A percentile compares a stretch with the other conserved stretches of the same genome.
These are phyloP conservation scores for Tricladium varicosporioides DNA, from an alignment of 2,329 filamentous ascomycete genomes.

Conservation along the genomic window DNA sequence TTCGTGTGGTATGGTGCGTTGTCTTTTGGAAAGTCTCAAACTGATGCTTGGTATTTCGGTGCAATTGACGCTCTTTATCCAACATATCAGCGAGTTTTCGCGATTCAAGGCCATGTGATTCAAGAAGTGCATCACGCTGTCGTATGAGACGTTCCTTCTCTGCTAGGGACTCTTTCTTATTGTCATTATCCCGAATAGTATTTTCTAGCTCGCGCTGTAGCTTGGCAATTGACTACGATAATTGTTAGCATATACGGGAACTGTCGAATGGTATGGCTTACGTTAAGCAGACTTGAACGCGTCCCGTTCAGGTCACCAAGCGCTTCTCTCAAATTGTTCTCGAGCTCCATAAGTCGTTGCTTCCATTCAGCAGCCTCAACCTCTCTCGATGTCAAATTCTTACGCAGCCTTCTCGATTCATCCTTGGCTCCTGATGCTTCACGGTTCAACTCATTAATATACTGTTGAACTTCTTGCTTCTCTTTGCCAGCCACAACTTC, in stretches of 20 bases:
- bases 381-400: conserved; percentile 78
- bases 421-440: conserved; percentile 82
- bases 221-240: conserved; percentile 70
- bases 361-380: conserved; percentile 90
- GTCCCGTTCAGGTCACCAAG: conserved; percentile 87
- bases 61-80: conserved; percentile 83
- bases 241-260: conserved; percentile 17
- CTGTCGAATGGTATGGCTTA: conserved; percentile 36
- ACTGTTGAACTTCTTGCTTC: conserved; percentile 92
- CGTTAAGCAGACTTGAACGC: conserved; percentile 78
- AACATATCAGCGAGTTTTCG: conserved; percentile 82
- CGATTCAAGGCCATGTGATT: conserved; percentile 83
- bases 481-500: conserved; percentile 84
- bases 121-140: conserved; percentile 82
- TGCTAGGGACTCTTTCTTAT: conserved; percentile 71
- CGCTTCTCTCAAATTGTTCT: conserved; percentile 82
- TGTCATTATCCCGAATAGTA: conserved; percentile 78
- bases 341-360: conserved; percentile 83
- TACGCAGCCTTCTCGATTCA: conserved; percentile 77
- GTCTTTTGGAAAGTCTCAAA: conserved; percentile 88
- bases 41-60: conserved; percentile 81
- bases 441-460: conserved; percentile 87
- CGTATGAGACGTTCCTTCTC: conserved; percentile 91
- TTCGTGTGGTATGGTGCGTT: conserved; percentile 82
- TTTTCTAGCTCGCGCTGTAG: conserved; percentile 85